Conservation (phyloP, 495 filamentous ascomycete genomes). For the Annulohypoxylon stygium region DNA sequence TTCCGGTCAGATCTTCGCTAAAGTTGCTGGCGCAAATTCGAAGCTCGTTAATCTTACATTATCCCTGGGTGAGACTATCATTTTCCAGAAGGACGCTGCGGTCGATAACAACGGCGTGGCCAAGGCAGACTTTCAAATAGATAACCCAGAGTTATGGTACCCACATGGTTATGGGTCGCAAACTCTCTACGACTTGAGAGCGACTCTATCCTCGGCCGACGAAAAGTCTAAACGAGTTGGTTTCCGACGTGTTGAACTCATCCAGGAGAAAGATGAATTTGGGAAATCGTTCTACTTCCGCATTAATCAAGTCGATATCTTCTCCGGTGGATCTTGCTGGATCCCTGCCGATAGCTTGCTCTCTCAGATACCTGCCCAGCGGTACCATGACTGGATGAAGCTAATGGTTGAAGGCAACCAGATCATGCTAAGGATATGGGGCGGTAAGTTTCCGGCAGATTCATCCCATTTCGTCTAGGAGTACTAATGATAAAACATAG, state of each 20-base stretch:
- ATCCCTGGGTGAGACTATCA: conserved; percentile 56
- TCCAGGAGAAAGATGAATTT: conserved; percentile 69
- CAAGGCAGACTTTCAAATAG: conserved; percentile 60
- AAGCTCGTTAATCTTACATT: conserved; percentile 53
- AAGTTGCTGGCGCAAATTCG: conserved; percentile 60
- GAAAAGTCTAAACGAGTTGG: conserved; percentile 59
- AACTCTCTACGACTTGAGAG: conserved; percentile 71
- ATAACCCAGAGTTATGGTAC: conserved; percentile 77
- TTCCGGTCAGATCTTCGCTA: conserved; percentile 57
- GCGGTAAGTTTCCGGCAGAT: conserved; percentile 63
- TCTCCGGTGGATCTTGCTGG: conserved; percentile 81
- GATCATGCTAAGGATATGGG: conserved; percentile 75
- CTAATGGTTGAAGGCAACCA: conserved; percentile 75
- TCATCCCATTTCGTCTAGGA: conserved; percentile 71
- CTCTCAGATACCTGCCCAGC: conserved; percentile 66
- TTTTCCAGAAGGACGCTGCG: conserved; percentile 68
- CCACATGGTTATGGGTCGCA: conserved; percentile 77
- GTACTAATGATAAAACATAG: conserved; percentile 53
- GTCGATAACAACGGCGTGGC: conserved; percentile 52
- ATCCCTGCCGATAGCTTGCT: conserved; percentile 80
- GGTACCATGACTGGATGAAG: conserved; percentile 76
- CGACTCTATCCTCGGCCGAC: conserved; percentile 50
- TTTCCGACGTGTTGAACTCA: conserved; percentile 71
- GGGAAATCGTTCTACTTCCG: conserved; percentile 81
- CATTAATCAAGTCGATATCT: conserved; percentile 78